These are phyloP conservation scores for Nigrospora sphaerica DNA, from an alignment of 2,329 filamentous ascomycete genomes.

Conservation along the genomic window DNA sequence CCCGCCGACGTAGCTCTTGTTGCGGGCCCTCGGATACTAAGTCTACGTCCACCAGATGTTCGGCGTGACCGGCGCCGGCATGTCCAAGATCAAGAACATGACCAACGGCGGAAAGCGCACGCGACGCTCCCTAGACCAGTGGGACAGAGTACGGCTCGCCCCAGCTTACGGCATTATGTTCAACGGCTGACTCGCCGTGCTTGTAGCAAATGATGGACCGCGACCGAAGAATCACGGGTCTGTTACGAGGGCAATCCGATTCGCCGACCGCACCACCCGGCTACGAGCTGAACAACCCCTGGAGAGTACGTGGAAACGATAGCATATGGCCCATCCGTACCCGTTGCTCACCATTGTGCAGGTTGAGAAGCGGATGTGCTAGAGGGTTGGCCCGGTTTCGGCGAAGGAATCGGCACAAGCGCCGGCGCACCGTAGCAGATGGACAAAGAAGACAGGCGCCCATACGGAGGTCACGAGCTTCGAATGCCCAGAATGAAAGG, in stretches of 20 bases:
- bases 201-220: slow-evolving; percentile 54
- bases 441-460: no score
- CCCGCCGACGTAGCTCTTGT: slow-evolving; percentile 3
- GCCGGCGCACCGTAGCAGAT: no score
- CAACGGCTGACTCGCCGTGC: slow-evolving; percentile 8
- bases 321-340: background rate
- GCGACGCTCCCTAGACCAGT: slow-evolving; percentile 54
- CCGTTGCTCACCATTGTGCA: background rate
- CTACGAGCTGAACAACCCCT: slow-evolving; percentile 57
- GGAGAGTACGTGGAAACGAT: slow-evolving; percentile 42
- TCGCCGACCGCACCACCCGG: slow-evolving; percentile 46
- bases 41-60: slow-evolving; percentile 46
- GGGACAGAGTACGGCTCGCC: slow-evolving; percentile 47
- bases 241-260: slow-evolving; percentile 51
- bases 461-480: no score
- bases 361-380: slow-evolving; percentile 48
- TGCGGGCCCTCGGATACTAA: slow-evolving; percentile 10
- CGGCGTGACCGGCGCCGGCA: slow-evolving; percentile 49
- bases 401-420: no score
- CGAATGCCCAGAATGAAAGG: background rate
- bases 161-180: slow-evolving; percentile 5
- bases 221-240: slow-evolving; percentile 54
- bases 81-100: slow-evolving; percentile 49
- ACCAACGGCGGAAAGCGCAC: slow-evolving; percentile 55
- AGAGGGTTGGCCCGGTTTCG: slow-evolving; percentile 7